A percentile compares a stretch with the other conserved stretches of the same genome.
Evolutionary conservation across 495 filamentous ascomycete species (phyloP).

Genomic region (Penicillium roqueforti): DNA sequence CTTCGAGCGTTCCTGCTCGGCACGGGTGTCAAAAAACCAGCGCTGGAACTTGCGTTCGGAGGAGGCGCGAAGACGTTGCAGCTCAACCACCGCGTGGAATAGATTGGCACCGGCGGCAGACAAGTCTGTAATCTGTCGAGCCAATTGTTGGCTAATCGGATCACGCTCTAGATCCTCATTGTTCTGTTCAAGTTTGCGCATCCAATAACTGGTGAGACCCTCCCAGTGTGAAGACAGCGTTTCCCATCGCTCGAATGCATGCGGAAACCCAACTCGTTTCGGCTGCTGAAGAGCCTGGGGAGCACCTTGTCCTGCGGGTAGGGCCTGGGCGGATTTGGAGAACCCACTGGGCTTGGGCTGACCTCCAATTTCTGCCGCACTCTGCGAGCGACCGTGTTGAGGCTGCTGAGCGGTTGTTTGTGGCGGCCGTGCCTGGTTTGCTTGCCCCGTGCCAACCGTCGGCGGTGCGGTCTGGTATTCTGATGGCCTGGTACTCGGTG

Average conservation of each 20-base stretch:
- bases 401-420: conserved; percentile 30
- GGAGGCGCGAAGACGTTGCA: conserved; percentile 91
- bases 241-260: conserved; percentile 98
- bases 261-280: conserved; percentile 65
- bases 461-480: conserved; percentile 18
- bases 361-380: conserved; percentile 22
- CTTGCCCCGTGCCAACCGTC: background rate
- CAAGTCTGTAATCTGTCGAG: conserved; percentile 89
- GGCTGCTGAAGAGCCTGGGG: conserved; percentile 38
- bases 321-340: conserved; percentile 28
- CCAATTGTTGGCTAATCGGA: conserved; percentile 80
- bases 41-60: conserved; percentile 97
- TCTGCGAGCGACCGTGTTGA: conserved; percentile 26
- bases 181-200: conserved; percentile 84
- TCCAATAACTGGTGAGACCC: conserved; percentile 95
- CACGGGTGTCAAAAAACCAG: conserved; percentile 94
- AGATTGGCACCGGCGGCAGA: conserved; percentile 95
- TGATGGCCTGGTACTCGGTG: conserved; percentile 9
- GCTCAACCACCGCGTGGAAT: conserved; percentile 94
- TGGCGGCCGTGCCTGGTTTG: conserved; percentile 16
- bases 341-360: conserved; percentile 12
- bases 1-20: conserved; percentile 78
- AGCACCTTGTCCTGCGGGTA: conserved; percentile 26
- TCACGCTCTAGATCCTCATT: conserved; percentile 76
- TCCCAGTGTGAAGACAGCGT: conserved; percentile 97